Evolutionary conservation across 192 early-diverging fungal genomes (phyloP).

Genomic region (Umbelopsis vinacea): DNA sequence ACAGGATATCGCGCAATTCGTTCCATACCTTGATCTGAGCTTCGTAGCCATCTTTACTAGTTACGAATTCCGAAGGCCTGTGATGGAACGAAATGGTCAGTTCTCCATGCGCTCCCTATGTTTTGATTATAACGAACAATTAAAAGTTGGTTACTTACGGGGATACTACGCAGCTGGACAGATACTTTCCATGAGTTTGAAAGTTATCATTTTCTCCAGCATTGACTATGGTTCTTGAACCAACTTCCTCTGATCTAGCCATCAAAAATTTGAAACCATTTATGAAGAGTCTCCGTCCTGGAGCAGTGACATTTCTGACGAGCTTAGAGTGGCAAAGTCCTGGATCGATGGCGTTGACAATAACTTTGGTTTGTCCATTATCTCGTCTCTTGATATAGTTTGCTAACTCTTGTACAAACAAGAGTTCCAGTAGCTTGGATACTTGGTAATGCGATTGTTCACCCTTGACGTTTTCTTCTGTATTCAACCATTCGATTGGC

Average conservation of each 20-base stretch:
- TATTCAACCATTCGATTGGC: too few relatives aligned
- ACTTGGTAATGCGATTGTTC: too few relatives aligned
- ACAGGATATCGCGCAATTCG: neutral
- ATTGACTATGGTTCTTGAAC: conserved; percentile 2
- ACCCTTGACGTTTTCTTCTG: too few relatives aligned
- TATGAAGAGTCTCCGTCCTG: too few relatives aligned
- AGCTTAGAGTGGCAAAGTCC: neutral
- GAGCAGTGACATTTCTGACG: neutral
- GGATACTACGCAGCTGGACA: neutral
- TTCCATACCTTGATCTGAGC: neutral
- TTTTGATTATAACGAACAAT: neutral
- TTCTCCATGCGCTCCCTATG: neutral
- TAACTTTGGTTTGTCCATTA: neutral
- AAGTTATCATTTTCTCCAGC: neutral
- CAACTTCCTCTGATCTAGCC: neutral
- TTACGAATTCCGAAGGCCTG: neutral
- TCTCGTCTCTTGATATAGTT: neutral
- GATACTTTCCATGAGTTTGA: conserved; percentile 9
- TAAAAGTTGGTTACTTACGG: neutral
- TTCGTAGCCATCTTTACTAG: neutral
- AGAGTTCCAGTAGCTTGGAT: neutral
- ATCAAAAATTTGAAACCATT: neutral
- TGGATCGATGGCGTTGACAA: neutral
- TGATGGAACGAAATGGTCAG: neutral
- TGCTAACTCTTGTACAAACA: neutral